Percentiles rank a stretch among this genome's conserved stretches.
These are phyloP conservation scores for Kwoniella pini DNA, from an alignment of 768 basidiomycete species.

Conservation along the genomic window DNA sequence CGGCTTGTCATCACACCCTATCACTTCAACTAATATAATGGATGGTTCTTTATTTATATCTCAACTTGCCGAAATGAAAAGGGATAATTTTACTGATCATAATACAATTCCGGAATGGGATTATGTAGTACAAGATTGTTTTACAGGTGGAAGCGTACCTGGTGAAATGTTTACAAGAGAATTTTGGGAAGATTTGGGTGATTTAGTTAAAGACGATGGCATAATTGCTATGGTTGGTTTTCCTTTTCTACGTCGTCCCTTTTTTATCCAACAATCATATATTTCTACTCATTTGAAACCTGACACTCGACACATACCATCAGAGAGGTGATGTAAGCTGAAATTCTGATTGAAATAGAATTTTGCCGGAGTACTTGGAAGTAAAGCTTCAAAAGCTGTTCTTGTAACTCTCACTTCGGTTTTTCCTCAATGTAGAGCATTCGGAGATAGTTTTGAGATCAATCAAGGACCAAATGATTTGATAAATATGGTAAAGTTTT, in stretches of 20 bases:
- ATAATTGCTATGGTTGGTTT: conserved; percentile 73
- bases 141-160: conserved; percentile 90
- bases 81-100: conserved; percentile 13
- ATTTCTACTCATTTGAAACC: too few species aligned
- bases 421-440: conserved; percentile 79
- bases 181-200: conserved; percentile 75
- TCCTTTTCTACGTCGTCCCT: background rate
- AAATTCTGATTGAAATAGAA: too few species aligned
- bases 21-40: conserved; percentile 65
- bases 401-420: conserved; percentile 67
- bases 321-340: too few species aligned
- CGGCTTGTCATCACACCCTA: conserved; percentile 64
- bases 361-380: conserved; percentile 71
- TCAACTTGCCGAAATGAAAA: conserved; percentile 54
- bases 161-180: conserved; percentile 78
- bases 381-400: conserved; percentile 67
- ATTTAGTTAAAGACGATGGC: conserved; percentile 67
- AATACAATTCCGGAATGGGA: conserved; percentile 56
- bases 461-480: conserved; percentile 59
- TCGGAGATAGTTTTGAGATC: conserved; percentile 67
- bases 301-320: too few species aligned
- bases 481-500: conserved; percentile 67
- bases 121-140: conserved; percentile 81
- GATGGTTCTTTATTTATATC: conserved; percentile 75
- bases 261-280: too few species aligned